Evolutionary conservation across 805 yeast genomes (phyloP), one percentile per base, ranked within the genome.

Genomic region (Saccharomyces kudriavzevii): DNA sequence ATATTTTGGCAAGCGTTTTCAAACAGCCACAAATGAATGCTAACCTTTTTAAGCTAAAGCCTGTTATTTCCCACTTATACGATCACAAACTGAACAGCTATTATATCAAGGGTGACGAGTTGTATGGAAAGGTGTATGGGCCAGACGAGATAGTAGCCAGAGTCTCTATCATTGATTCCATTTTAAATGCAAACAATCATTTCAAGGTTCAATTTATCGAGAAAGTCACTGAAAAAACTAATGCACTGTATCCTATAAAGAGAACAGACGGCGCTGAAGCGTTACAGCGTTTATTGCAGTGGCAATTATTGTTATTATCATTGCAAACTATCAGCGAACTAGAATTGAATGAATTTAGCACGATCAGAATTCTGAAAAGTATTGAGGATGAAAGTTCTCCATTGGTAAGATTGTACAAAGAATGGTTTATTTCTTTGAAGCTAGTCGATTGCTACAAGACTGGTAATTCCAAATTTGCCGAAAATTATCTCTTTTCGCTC

Each of bases 351-450:
- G 46, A 59, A 1, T 58, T 64, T 43, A 63, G 80, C 8, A 56
- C 67, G 0, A 49, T 51, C 0, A 22, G 58, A 2, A 57, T 77
- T n/a, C 10, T 26, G 8, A 45, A 96, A 96, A 72, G 84, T 13
- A 68, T 85, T 43, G 78, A 88, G 0, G 30, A 29, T n/a, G 98
- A 92, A 57, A 81, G 88, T 13, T 85, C 94, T 57, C 97, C 97
- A 0, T 71, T 83, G 48, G 87, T 82, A 4, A 77, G 97, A 53
- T 70, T 78, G 2, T 88, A 85, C 61, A 69, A 87, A 52, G 97
- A 91, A 63, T 91, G 65, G 61, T 62, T n/a, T 63, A 56, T 46
- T 40, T 35, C 60, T 9, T 50, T 47, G 60, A 29, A 58, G 54
- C 20, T 61, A 26, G 51, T 51, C 3, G 50, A 54, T 8, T 43